A percentile compares a stretch with the other conserved stretches of the same genome.
Evolutionary conservation across 164 flowering plant genomes (phyloP).

Genomic region (Liquidambar formosana): DNA sequence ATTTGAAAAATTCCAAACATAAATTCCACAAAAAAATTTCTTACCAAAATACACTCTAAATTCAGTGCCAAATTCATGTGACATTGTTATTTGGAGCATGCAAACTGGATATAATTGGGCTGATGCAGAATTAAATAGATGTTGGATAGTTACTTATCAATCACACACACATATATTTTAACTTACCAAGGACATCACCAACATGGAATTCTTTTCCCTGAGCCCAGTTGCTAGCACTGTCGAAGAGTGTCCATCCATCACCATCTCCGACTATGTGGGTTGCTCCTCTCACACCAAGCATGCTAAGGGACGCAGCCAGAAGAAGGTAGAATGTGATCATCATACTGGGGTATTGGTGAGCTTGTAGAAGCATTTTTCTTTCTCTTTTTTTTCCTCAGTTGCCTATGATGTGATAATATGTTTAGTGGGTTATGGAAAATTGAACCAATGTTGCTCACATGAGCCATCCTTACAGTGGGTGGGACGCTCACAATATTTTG

Average conservation of each 20-base stretch:
- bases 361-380: background rate
- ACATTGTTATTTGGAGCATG: background rate
- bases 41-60: no score
- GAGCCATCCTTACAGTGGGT: background rate
- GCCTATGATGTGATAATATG: background rate
- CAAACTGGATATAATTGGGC: background rate
- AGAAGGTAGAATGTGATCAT: background rate
- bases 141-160: background rate
- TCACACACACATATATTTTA: background rate
- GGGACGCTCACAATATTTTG: background rate
- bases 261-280: slow-evolving; percentile 20
- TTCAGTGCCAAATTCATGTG: background rate
- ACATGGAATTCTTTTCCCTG: slow-evolving; percentile 21
- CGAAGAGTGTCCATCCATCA: slow-evolving; percentile 19
- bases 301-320: slow-evolving; percentile 3
- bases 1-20: no score
- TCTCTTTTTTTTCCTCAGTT: background rate
- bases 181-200: slow-evolving; percentile 23
- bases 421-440: background rate
- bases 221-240: slow-evolving; percentile 17
- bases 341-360: background rate
- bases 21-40: no score
- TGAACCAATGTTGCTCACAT: background rate
- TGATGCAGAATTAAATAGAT: background rate
- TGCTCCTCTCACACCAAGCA: background rate